Percentiles rank a stretch among this genome's conserved stretches.
Evolutionary conservation across 2,329 filamentous ascomycete species (phyloP).

Genomic region (Chrysoporthe deuterocubensis): DNA sequence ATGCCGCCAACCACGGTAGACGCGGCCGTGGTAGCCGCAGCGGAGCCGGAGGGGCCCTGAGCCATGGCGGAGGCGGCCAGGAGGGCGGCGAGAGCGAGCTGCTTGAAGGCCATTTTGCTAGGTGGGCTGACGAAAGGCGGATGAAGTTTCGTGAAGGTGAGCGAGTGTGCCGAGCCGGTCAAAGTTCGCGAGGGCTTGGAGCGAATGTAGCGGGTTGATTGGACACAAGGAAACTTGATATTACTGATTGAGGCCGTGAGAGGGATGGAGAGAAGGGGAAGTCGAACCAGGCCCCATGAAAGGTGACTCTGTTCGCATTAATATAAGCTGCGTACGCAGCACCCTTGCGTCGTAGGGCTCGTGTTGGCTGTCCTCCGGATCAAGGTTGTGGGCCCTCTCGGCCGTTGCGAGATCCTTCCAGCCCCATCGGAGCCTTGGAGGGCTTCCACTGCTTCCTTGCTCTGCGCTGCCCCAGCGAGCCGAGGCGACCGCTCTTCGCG

Average conservation of each 20-base stretch:
- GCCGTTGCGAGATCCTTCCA: conserved; percentile 5
- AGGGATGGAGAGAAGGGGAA: not conserved
- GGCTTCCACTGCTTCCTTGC: not conserved
- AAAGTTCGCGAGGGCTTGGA: not conserved
- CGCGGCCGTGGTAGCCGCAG: not conserved
- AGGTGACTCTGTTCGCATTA: not conserved
- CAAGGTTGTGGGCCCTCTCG: not conserved
- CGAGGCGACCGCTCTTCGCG: not conserved
- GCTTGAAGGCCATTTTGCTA: conserved; percentile 14
- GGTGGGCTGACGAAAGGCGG: not conserved
- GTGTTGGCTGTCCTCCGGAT: not conserved
- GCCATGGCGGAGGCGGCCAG: conserved; percentile 18
- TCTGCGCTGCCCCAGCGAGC: not conserved
- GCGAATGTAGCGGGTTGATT: not conserved
- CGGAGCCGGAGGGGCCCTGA: conserved; percentile 2
- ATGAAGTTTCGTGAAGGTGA: not conserved
- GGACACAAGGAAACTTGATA: conserved; percentile 8
- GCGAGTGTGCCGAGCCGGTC: conserved; percentile 5
- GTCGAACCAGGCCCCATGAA: not conserved
- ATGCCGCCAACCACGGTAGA: not conserved
- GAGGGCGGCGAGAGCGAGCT: conserved; percentile 16
- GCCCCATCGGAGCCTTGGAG: not conserved
- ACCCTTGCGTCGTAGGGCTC: conserved; percentile 1
- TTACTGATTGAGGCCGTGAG: conserved; percentile 4
- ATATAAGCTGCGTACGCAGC: conserved; percentile 1